phyloP scores from a whole-genome alignment of 345 rosid species.

The Lepidium sativum region DNA sequence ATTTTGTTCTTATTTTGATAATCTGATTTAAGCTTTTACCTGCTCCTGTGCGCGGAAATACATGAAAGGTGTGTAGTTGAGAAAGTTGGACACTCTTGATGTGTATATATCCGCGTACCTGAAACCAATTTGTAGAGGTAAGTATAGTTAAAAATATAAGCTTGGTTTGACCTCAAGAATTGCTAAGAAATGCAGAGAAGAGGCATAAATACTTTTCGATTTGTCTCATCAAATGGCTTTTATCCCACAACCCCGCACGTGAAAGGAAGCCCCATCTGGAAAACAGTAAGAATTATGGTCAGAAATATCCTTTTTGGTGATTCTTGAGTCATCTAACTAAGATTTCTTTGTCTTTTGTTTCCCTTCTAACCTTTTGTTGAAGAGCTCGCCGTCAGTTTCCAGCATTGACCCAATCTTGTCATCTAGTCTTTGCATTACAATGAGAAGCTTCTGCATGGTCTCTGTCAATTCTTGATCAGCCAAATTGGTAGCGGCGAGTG shows the following conservation, averaged over 20 bases:
- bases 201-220: conserved; percentile 57
- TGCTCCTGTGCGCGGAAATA: conserved; percentile 91
- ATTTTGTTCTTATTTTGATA: neutral
- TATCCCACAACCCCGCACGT: conserved; percentile 91
- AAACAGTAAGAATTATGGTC: neutral
- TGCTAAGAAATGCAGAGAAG: neutral
- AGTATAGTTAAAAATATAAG: neutral
- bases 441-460: conserved; percentile 83
- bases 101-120: conserved; percentile 96
- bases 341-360: neutral
- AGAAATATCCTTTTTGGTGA: neutral
- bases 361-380: conserved; percentile 58
- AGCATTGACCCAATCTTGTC: conserved; percentile 78
- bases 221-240: conserved; percentile 96
- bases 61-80: conserved; percentile 86
- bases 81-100: conserved; percentile 87
- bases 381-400: conserved; percentile 84
- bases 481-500: conserved; percentile 86
- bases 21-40: conserved; percentile 34
- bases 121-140: conserved; percentile 7
- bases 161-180: neutral
- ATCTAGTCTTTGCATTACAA: conserved; percentile 95
- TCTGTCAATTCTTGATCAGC: conserved; percentile 77
- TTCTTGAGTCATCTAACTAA: neutral
- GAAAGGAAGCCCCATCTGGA: conserved; percentile 94